Evolutionary conservation across 2,329 filamentous ascomycete species (phyloP), one percentile per base, ranked within the genome.

Genomic region (Diplocarpon mali): DNA sequence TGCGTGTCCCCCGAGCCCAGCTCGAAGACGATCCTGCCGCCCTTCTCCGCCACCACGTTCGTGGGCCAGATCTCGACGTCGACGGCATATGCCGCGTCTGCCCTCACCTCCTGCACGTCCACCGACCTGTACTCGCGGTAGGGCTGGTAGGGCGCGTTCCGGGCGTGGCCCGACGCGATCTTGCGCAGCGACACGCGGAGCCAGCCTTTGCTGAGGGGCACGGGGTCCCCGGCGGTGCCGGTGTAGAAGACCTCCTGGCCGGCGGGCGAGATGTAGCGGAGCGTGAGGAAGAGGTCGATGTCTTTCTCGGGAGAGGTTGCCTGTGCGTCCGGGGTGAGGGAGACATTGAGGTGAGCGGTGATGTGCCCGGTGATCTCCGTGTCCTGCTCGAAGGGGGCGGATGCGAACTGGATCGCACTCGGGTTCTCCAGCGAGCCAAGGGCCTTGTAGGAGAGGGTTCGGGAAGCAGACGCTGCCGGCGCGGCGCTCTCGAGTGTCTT

Each of bases 311-410:
- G 27, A 14, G 30, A 30, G 13, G 20, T 34, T 2, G 20, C 6
- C 5, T 8, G 14, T 1, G 16, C 12, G 7, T 38, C 42, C 7
- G 42, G 31, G 5, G 72, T 78, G 2, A 81, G 63, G 0, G 79
- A 83, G 0, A 83, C 73, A 48, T 78, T 76, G 3, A 86, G 65
- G 51, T 77, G 79, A 0, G 78, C 78, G 0, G 75, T 67, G 24
- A 83, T 65, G 55, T 85, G 78, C 0, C 82, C 82, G 0, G 82
- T 85, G 43, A 86, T 75, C 56, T 85, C 82, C 0, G 73, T 81
- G 54, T 85, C 78, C 6, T 65, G 48, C n/a, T 71, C 67, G 46
- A 85, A 83, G 0, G 75, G 64, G 0, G 66, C 45, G 0, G 74
- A 80, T 1, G 64, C 67, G 58, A 85, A 85, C 35, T 74, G 71